These are phyloP conservation scores for Talaromyces sp. DNA, from an alignment of 2,329 filamentous ascomycete genomes.

Conservation along the genomic window DNA sequence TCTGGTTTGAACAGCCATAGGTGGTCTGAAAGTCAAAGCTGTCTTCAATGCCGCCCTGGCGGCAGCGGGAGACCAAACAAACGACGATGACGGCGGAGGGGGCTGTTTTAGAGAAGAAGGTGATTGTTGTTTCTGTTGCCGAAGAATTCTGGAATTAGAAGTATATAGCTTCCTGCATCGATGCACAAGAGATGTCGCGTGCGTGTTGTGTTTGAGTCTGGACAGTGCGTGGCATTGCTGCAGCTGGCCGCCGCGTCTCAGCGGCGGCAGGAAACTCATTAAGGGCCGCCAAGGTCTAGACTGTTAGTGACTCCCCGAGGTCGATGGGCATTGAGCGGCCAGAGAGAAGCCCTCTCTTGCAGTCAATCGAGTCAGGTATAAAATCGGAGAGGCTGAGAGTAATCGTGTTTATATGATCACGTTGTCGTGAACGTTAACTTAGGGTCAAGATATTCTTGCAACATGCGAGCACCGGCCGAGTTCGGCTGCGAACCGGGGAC, in stretches of 20 bases:
- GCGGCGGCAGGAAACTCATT: slow-evolving; percentile 15
- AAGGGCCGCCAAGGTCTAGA: slow-evolving; percentile 5
- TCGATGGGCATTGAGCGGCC: neutral
- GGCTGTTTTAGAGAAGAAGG: neutral
- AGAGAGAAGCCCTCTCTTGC: neutral
- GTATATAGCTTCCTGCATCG: neutral
- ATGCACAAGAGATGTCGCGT: neutral
- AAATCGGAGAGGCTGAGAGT: neutral
- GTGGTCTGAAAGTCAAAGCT: slow-evolving; percentile 20
- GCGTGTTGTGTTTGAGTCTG: neutral
- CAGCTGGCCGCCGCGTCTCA: slow-evolving; percentile 11
- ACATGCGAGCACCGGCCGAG: slow-evolving; percentile 5
- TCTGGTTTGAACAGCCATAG: slow-evolving; percentile 40
- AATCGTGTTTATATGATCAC: neutral
- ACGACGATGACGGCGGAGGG: neutral
- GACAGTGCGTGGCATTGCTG: slow-evolving; percentile 8
- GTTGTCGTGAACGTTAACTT: no score
- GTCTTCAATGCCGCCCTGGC: slow-evolving; percentile 16
- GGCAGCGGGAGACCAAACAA: slow-evolving; percentile 16
- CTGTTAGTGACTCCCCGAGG: neutral
- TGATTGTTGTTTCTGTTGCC: neutral
- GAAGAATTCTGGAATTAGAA: neutral
- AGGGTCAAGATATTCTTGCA: neutral
- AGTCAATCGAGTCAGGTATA: neutral
- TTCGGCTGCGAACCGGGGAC: slow-evolving; percentile 4